These are phyloP conservation scores for Euphorbia tirucalli DNA, from an alignment of 345 rosid species.

Conservation along the genomic window DNA sequence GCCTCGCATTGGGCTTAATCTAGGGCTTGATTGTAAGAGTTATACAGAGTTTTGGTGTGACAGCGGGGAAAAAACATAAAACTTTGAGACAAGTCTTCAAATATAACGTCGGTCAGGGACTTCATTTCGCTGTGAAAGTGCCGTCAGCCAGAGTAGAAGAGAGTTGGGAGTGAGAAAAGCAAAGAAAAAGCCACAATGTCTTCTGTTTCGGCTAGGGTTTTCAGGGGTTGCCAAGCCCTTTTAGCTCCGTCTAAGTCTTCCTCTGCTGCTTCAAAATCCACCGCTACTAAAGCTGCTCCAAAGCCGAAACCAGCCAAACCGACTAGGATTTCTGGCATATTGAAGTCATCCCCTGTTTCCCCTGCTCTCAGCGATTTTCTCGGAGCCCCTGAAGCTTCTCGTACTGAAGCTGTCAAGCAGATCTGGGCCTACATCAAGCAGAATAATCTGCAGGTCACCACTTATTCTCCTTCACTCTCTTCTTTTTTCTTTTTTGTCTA, in stretches of 20 bases:
- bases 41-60: neutral
- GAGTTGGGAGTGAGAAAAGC: neutral
- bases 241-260: constrained; percentile 48
- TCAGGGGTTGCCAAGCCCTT: constrained; percentile 54
- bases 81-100: neutral
- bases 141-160: neutral
- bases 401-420: constrained; percentile 59
- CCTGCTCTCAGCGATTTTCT: constrained; percentile 64
- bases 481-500: no score
- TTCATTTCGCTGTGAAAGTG: neutral
- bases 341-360: constrained; percentile 54
- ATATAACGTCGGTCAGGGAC: neutral
- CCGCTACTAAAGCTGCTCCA: constrained; percentile 3
- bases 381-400: constrained; percentile 61
- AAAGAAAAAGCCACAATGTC: constrained; percentile 19
- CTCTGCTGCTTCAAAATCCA: constrained; percentile 5
- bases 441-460: constrained; percentile 68
- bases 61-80: neutral
- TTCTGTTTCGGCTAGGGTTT: constrained; percentile 50
- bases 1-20: neutral
- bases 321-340: constrained; percentile 40
- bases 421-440: constrained; percentile 79
- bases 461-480: neutral
- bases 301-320: constrained; percentile 30
- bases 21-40: neutral